Evolutionary conservation across 176 grass and related monocot genomes (phyloP).

Genomic region (Carex scoparia): DNA sequence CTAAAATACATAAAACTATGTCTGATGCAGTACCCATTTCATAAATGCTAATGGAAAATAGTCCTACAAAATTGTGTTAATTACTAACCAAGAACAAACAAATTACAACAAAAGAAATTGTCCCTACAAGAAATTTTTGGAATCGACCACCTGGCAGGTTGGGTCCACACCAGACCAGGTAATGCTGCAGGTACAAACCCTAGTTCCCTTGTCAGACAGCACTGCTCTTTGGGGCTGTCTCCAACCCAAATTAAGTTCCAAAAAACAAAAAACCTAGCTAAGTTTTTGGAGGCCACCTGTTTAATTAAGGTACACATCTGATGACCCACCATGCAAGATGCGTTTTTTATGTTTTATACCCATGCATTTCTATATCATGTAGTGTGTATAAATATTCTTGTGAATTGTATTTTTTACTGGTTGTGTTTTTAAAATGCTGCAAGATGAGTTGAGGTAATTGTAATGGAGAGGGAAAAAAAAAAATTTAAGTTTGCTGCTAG

Average conservation of each 20-base stretch:
- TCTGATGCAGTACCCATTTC: too few species aligned
- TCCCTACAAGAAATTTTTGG: background rate
- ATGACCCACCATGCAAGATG: background rate
- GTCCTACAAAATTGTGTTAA: too few species aligned
- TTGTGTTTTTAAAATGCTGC: background rate
- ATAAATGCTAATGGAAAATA: too few species aligned
- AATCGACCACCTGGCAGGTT: slow-evolving; percentile 13
- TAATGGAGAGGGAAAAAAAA: background rate
- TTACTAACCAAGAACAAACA: background rate
- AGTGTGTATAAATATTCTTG: background rate
- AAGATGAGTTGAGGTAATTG: background rate
- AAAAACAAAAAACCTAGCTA: background rate
- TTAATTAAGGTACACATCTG: slow-evolving; percentile 2
- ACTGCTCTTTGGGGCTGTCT: background rate
- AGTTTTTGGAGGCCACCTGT: background rate
- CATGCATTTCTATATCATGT: background rate
- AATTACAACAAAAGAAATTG: background rate
- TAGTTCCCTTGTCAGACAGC: background rate
- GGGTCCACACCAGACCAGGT: background rate
- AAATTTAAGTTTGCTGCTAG: too few species aligned
- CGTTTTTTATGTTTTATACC: background rate
- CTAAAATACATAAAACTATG: too few species aligned
- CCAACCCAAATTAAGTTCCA: background rate
- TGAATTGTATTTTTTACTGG: background rate
- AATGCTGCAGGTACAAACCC: background rate